Evolutionary conservation across 2,329 filamentous ascomycete species (phyloP).

Genomic region (Raffaelea albimanens): DNA sequence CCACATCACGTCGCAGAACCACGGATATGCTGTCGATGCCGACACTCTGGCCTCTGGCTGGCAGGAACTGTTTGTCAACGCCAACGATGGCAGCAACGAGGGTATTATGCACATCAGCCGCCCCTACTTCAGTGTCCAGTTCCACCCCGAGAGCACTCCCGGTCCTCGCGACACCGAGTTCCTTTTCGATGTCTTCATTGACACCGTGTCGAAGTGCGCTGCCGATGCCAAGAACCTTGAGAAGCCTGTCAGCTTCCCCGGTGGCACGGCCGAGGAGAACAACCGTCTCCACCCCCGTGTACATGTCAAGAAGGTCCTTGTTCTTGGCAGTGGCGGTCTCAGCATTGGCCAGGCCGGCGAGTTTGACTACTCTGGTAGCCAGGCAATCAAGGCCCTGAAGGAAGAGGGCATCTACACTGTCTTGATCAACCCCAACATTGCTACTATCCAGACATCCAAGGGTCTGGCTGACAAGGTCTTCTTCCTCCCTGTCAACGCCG

Average conservation of each 20-base stretch:
- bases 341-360: slow-evolving; percentile 97
- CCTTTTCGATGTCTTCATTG: slow-evolving; percentile 92
- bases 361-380: slow-evolving; percentile 97
- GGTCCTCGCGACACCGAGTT: slow-evolving; percentile 94
- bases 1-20: slow-evolving; percentile 98
- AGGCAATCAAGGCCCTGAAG: slow-evolving; percentile 97
- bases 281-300: slow-evolving; percentile 67
- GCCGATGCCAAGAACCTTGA: slow-evolving; percentile 56
- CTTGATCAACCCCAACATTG: slow-evolving; percentile 98
- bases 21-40: slow-evolving; percentile 88
- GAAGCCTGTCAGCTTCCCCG: slow-evolving; percentile 76
- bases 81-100: slow-evolving; percentile 97
- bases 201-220: slow-evolving; percentile 67
- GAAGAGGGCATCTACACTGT: slow-evolving; percentile 97
- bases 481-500: slow-evolving; percentile 92
- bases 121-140: slow-evolving; percentile 98
- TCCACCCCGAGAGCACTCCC: slow-evolving; percentile 94
- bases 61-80: slow-evolving; percentile 94
- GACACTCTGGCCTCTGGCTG: slow-evolving; percentile 66
- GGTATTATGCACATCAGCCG: slow-evolving; percentile 80
- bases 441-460: slow-evolving; percentile 97
- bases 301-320: slow-evolving; percentile 84
- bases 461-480: slow-evolving; percentile 97
- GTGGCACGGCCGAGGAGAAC: slow-evolving; percentile 73
- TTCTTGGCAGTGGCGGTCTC: slow-evolving; percentile 87